Evolutionary conservation across 2,329 filamentous ascomycete species (phyloP), one percentile per base, ranked within the genome.

Genomic region (Colletotrichum tofieldiae): DNA sequence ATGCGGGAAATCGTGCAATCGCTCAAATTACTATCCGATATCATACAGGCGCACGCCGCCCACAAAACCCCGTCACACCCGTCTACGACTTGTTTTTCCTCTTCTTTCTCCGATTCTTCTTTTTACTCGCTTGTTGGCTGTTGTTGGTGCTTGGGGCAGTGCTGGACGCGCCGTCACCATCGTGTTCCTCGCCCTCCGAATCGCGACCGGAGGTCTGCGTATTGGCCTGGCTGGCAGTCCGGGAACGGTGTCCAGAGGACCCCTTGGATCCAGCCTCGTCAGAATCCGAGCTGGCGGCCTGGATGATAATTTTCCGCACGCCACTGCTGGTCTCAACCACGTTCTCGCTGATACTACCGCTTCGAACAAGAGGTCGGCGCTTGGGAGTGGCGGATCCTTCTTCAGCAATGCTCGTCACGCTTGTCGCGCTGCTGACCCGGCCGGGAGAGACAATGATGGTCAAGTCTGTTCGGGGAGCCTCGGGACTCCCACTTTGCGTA

Each of bases 101-200:
- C 77, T 83, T 83, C 77, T 82, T 84, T 55, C 81, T 76, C 39
- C 81, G 78, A 67, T 81, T 83, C 75, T 82, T 82, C 74, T 81
- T 81, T 76, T 81, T 82, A 39, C 76, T 77, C 59, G 77, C 23
- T 37, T 66, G 65, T 39, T 63, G 73, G 16, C 63, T 64, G 35
- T 47, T 66, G 37, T 54, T 73, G 49, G 62, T 71, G 45, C 67
- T 71, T 12, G 62, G 67, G 5, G 64, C 72, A 18, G 61, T 67
- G 49, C 65, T 73, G 1, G 72, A 73, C 8, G 67, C 63, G 26
- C 58, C 59, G 20, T 60, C 66, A 18, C 66, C 62, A 29, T 73
- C 67, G 16, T 75, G 60, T 14, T 60, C 70, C 29, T 73, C 69
- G 12, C 67, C 67, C 3, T 65, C 64, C 7, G 60, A 55, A 47